Evolutionary conservation across 805 yeast species (phyloP).

Genomic region (Cyberlindnera americana): DNA sequence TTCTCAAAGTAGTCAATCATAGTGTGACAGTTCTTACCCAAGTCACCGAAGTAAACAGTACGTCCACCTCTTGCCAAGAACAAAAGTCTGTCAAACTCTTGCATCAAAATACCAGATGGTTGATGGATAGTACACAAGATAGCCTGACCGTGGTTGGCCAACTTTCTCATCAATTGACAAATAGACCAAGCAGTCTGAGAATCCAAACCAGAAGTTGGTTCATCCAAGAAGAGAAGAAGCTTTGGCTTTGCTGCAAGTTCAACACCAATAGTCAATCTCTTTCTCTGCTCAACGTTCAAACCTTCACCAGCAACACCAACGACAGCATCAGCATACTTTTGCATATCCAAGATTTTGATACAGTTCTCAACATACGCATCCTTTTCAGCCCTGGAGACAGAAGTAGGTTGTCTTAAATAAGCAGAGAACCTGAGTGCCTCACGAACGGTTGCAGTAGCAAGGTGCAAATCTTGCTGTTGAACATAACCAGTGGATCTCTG

Average conservation of each 20-base stretch:
- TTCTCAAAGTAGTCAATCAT: constrained; percentile 64
- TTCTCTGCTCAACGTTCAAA: constrained; percentile 60
- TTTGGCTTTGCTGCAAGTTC: constrained; percentile 64
- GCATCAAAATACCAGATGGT: constrained; percentile 75
- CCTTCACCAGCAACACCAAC: constrained; percentile 76
- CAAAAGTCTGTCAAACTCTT: constrained; percentile 73
- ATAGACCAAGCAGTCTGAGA: constrained; percentile 68
- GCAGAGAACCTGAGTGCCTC: constrained; percentile 70
- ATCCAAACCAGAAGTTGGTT: constrained; percentile 67
- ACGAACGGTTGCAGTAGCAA: constrained; percentile 62
- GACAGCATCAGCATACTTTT: constrained; percentile 61
- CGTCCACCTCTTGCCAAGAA: constrained; percentile 68
- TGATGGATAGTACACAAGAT: constrained; percentile 77
- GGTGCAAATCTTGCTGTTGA: constrained; percentile 73
- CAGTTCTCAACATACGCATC: constrained; percentile 62
- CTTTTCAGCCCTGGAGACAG: constrained; percentile 51
- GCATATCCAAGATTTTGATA: constrained; percentile 60
- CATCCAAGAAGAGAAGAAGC: constrained; percentile 56
- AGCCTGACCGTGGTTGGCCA: constrained; percentile 59
- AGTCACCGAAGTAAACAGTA: constrained; percentile 72
- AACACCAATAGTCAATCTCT: constrained; percentile 61
- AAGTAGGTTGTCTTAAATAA: constrained; percentile 57
- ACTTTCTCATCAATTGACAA: constrained; percentile 54
- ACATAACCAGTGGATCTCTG: constrained; percentile 55
- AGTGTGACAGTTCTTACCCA: constrained; percentile 55